Evolutionary conservation across 2,329 filamentous ascomycete species (phyloP).

Genomic region (Aspergillus fijiensis): DNA sequence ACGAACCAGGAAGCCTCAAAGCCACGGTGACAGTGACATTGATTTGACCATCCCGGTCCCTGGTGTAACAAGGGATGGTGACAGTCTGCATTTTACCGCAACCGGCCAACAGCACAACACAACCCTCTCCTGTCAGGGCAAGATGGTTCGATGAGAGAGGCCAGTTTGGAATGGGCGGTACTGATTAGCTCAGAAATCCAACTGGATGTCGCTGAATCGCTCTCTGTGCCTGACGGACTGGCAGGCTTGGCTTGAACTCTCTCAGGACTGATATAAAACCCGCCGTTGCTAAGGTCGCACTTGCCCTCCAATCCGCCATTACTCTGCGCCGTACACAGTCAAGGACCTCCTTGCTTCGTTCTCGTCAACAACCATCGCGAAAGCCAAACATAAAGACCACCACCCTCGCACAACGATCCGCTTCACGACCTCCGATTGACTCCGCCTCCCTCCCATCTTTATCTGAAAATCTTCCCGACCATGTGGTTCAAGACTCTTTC

Average conservation of each 20-base stretch:
- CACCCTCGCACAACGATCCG: not conserved
- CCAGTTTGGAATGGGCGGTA: not conserved
- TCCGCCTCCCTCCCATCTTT: not conserved
- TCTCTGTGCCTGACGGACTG: not conserved
- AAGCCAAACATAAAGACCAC: not conserved
- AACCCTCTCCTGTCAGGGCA: no score
- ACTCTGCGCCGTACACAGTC: not conserved
- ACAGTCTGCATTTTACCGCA: not conserved
- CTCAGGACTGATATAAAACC: not conserved
- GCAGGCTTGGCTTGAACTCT: not conserved
- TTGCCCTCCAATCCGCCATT: not conserved
- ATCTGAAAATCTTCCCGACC: not conserved
- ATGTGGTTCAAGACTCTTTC: slow-evolving; percentile 14
- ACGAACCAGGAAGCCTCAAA: not conserved
- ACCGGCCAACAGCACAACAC: not conserved
- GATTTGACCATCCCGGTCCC: not conserved
- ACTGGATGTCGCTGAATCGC: not conserved
- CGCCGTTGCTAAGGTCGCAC: not conserved
- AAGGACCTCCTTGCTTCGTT: not conserved
- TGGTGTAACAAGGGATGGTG: not conserved
- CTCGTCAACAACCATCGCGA: not conserved
- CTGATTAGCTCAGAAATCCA: not conserved
- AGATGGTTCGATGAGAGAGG: no score
- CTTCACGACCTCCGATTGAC: not conserved
- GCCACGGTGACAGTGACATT: not conserved